Evolutionary conservation across 352 stramenopile genomes (phyloP).

Genomic region (Phytopythium mirpurense): DNA sequence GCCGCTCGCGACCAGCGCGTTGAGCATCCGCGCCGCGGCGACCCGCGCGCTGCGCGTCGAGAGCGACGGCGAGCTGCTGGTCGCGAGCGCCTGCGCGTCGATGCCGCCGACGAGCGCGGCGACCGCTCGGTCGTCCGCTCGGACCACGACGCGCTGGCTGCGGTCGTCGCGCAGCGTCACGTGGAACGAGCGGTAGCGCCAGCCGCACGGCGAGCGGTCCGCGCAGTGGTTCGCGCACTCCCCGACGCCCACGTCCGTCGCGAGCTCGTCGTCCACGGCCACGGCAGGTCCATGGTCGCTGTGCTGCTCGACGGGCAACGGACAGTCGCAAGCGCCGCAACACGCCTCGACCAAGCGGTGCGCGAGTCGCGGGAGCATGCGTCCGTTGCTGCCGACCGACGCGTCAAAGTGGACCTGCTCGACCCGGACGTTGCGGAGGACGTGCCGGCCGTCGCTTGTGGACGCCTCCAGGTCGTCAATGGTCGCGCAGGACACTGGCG

Average conservation of each 20-base stretch:
- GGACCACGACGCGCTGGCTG: constrained; percentile 27
- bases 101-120: constrained; percentile 47
- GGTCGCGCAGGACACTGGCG: constrained; percentile 14
- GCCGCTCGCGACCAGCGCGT: constrained; percentile 27
- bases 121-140: constrained; percentile 20
- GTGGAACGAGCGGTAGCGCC: constrained; percentile 41
- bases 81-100: constrained; percentile 27
- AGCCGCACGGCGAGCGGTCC: constrained; percentile 14
- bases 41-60: constrained; percentile 15
- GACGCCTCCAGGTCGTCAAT: constrained; percentile 30
- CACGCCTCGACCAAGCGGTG: constrained; percentile 35
- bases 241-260: background rate
- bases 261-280: background rate
- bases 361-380: constrained; percentile 22
- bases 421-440: constrained; percentile 36
- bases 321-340: constrained; percentile 35
- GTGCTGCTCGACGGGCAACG: constrained; percentile 15
- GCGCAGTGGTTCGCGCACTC: constrained; percentile 32
- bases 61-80: background rate
- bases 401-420: constrained; percentile 35
- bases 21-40: constrained; percentile 27
- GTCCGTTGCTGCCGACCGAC: constrained; percentile 20
- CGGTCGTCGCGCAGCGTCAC: constrained; percentile 36
- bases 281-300: too few species aligned
- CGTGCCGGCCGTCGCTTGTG: constrained; percentile 12